Conservation (phyloP, 495 filamentous ascomycete species). For the Rhizodiscina lignyota region DNA sequence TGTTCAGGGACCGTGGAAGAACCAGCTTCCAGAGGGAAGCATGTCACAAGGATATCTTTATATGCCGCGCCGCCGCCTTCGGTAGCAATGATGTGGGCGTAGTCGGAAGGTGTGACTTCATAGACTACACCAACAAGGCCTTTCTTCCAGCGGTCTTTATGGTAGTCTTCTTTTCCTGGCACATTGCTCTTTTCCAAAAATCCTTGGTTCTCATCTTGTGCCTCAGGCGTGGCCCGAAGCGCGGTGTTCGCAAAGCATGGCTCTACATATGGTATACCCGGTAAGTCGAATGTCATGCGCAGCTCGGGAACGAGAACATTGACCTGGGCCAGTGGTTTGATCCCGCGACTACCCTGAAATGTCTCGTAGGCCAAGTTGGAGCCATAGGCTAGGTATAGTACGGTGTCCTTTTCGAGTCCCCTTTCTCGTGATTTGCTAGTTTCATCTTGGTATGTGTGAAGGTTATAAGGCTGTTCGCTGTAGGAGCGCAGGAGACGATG, state of each 20-base stretch:
- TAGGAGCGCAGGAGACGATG: too few species aligned
- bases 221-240: constrained; percentile 29
- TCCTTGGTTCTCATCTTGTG: constrained; percentile 9
- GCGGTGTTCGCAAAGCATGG: constrained; percentile 82
- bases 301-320: constrained; percentile 68
- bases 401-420: constrained; percentile 26
- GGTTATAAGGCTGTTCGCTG: too few species aligned
- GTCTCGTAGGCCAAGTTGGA: constrained; percentile 68
- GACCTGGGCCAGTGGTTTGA: constrained; percentile 59
- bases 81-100: constrained; percentile 69
- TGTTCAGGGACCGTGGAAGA: constrained; percentile 11
- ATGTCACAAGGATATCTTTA: constrained; percentile 63
- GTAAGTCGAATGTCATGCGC: constrained; percentile 64
- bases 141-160: constrained; percentile 47
- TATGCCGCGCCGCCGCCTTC: constrained; percentile 78
- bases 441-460: too few species aligned
- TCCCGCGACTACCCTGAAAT: constrained; percentile 58
- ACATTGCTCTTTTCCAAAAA: constrained; percentile 6
- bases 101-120: constrained; percentile 72
- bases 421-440: too few species aligned
- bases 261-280: constrained; percentile 73
- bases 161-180: constrained; percentile 10
- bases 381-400: constrained; percentile 90
- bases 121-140: constrained; percentile 88
- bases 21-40: constrained; percentile 36